Evolutionary conservation across 768 basidiomycete genomes (phyloP), one percentile per base, ranked within the genome.

Genomic region (Mrakia gelida): DNA sequence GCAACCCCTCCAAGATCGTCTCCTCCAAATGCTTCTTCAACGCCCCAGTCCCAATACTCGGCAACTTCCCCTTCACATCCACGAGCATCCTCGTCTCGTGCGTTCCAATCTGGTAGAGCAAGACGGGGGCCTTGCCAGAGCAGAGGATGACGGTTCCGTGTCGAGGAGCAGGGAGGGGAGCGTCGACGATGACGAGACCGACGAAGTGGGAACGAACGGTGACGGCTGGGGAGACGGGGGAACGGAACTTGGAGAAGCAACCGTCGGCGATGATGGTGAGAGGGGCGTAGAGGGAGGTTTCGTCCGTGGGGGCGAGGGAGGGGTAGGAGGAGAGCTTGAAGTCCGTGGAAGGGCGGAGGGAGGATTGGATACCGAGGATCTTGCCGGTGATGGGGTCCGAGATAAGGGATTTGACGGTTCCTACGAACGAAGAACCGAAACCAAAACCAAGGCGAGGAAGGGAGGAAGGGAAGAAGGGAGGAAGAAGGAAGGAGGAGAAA

Each of bases 191-290:
- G 23, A 98, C 86, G 9, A 90, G 88, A 34, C 95, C 96, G 79
- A 95, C 88, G 82, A 98, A 98, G 84, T 94, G 89, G 73, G 91
- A 91, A 79, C 88, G 89, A 30, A 90, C 89, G 6, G 85, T 43
- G 28, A 79, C 75, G 71, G 83, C 79, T 62, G 59, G 81, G 75
- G 62, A 76, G 67, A 45, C 73, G 56, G 61, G 80, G 80, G 1
- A 90, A 86, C 96, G 88, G 87, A 99, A 95, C 82, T 95, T 97
- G 6, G 93, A 95, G 85, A 93, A 93, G 84, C 94, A 97, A 0
- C 96, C 96, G 83, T 99, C 96, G 6, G 95, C 94, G 78, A 98
- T 86, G 82, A 98, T 86, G 65, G 94, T 92, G 72, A 99, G 84
- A 80, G 91, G 90, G 0, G 92, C 94, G 77, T 86, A 87, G 81